phyloP scores from a whole-genome alignment of 208 protist genomes.

The Blechomonas ayalai region DNA sequence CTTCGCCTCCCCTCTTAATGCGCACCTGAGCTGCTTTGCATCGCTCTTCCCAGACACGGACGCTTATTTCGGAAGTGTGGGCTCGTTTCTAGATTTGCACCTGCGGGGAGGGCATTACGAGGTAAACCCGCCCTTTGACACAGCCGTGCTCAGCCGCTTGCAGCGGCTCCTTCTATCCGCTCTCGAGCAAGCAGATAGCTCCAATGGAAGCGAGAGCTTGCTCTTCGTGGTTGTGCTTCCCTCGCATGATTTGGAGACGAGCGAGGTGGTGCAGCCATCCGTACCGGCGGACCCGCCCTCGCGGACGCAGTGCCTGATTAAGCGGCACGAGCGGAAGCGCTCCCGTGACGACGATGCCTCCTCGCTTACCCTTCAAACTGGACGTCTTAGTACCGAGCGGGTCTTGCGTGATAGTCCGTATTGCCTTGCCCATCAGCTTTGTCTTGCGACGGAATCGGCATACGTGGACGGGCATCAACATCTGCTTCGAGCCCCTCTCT shows the following conservation, averaged over 20 bases:
- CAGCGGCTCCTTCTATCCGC: conserved; percentile 18
- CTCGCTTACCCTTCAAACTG: background rate
- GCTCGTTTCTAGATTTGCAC: conserved; percentile 83
- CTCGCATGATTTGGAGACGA: conserved; percentile 55
- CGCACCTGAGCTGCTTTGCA: conserved; percentile 57
- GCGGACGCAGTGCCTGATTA: background rate
- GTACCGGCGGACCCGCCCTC: background rate
- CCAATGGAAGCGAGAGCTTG: conserved; percentile 13
- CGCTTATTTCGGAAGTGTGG: conserved; percentile 58
- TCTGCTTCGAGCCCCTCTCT: conserved; percentile 47
- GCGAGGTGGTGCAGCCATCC: background rate
- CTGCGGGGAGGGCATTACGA: conserved; percentile 50
- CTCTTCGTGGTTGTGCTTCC: conserved; percentile 61
- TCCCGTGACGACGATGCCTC: background rate
- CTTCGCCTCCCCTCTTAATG: conserved; percentile 86
- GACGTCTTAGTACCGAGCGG: conserved; percentile 20
- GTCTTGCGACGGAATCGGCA: conserved; percentile 27
- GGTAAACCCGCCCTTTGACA: conserved; percentile 81
- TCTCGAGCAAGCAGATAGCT: conserved; percentile 2
- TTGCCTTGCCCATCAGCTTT: conserved; percentile 45
- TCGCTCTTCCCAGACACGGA: conserved; percentile 86
- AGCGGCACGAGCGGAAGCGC: background rate
- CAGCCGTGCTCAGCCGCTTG: conserved; percentile 52
- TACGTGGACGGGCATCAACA: conserved; percentile 79
- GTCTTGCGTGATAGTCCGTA: conserved; percentile 36